phyloP scores from a whole-genome alignment of 148 eudicot genomes.

The Mesembryanthemum crystallinum region DNA sequence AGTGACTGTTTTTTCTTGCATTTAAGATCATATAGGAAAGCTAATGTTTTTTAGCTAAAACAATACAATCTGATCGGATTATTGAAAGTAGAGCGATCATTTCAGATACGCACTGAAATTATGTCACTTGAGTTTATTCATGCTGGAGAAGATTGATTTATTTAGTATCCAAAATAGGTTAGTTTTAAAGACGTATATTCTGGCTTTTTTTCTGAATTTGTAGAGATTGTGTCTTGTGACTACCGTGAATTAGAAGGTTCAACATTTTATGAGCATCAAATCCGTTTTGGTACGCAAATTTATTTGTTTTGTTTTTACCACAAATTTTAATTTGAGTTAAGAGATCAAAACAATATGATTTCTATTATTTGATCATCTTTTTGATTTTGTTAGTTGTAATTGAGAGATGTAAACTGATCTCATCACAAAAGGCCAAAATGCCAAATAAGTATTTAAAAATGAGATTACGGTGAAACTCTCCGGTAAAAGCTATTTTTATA shows the following conservation, averaged over 20 bases:
- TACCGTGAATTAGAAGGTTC: not conserved
- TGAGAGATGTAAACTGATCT: no score
- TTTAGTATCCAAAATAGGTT: slow-evolving; percentile 1
- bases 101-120: not conserved
- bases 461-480: no score
- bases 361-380: no score
- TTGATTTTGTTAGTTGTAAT: no score
- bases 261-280: not conserved
- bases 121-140: not conserved
- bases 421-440: no score
- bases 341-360: not conserved
- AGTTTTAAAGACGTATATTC: not conserved
- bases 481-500: no score
- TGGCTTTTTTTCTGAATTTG: not conserved
- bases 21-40: not conserved
- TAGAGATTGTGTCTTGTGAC: not conserved
- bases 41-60: not conserved
- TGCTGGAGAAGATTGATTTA: not conserved
- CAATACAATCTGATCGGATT: slow-evolving; percentile 8
- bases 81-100: not conserved
- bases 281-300: not conserved
- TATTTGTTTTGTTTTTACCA: not conserved
- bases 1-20: not conserved
- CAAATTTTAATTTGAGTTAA: not conserved
- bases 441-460: no score